Evolutionary conservation across 371 early-diverging fungal species (phyloP).

Genomic region (Thermomucor indicae-seudaticae): DNA sequence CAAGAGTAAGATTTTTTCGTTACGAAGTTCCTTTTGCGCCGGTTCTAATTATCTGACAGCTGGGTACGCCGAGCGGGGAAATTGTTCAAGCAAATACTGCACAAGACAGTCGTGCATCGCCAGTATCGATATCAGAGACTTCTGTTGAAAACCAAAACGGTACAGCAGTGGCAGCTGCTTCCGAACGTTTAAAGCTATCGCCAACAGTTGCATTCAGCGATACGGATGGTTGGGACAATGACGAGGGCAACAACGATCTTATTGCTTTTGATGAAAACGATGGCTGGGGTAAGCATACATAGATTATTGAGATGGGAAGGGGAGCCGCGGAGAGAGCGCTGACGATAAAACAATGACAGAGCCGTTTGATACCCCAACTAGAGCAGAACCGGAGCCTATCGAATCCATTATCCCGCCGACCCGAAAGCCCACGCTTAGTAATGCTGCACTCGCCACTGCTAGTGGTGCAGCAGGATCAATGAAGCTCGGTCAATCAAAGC

Average conservation of each 20-base stretch:
- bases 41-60: slow-evolving; percentile 6
- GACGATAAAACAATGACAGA: slow-evolving; percentile 4
- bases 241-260: slow-evolving; percentile 21
- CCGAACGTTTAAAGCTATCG: neutral
- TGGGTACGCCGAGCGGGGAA: slow-evolving; percentile 37
- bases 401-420: slow-evolving; percentile 13
- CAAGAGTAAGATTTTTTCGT: slow-evolving; percentile 25
- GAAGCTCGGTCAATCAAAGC: slow-evolving; percentile 31
- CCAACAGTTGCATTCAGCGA: neutral
- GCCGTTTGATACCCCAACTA: slow-evolving; percentile 20
- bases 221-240: slow-evolving; percentile 37
- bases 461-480: slow-evolving; percentile 19
- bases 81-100: slow-evolving; percentile 16
- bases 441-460: slow-evolving; percentile 20
- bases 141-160: neutral
- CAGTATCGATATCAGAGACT: neutral
- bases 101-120: neutral
- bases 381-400: slow-evolving; percentile 16
- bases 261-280: slow-evolving; percentile 30
- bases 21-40: neutral
- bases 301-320: neutral
- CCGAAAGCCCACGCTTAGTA: neutral
- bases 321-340: too few species aligned
- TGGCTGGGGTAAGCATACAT: slow-evolving; percentile 31
- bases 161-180: neutral